Conservation (phyloP, 2,329 filamentous ascomycete genomes). For the Trichoderma harzianum region DNA sequence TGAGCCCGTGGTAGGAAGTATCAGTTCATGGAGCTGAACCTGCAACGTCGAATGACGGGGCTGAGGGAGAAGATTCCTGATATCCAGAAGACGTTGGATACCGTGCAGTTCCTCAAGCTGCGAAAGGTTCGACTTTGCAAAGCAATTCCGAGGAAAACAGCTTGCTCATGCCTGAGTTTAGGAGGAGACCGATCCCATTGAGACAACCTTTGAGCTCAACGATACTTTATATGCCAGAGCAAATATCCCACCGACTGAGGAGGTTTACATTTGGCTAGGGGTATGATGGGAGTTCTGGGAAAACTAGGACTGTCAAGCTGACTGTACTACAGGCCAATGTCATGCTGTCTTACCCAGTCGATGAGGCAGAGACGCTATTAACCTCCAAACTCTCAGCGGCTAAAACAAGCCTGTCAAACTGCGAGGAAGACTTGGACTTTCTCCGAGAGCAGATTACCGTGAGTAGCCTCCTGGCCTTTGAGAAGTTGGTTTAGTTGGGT, state of each 20-base stretch:
- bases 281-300: constrained; percentile 39
- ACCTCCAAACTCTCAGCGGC: constrained; percentile 74
- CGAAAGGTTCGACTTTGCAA: constrained; percentile 54
- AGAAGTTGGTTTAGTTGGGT: background rate
- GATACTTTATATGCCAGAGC: constrained; percentile 93
- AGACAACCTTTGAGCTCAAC: constrained; percentile 94
- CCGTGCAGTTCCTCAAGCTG: constrained; percentile 78
- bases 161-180: constrained; percentile 27
- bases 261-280: constrained; percentile 97
- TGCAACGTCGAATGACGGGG: constrained; percentile 75
- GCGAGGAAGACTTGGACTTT: constrained; percentile 95
- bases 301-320: background rate
- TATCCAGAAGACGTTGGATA: constrained; percentile 92
- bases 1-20: constrained; percentile 69
- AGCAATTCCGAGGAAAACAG: background rate
- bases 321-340: constrained; percentile 70
- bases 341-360: constrained; percentile 91
- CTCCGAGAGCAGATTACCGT: constrained; percentile 95
- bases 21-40: constrained; percentile 98
- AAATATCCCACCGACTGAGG: constrained; percentile 73
- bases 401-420: constrained; percentile 76
- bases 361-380: constrained; percentile 79
- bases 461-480: constrained; percentile 31
- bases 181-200: constrained; percentile 65
- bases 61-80: constrained; percentile 95